Base-by-base conservation (phyloP, 2,329 filamentous ascomycete genomes). In the Cylindrodendrum hubeiense region DNA sequence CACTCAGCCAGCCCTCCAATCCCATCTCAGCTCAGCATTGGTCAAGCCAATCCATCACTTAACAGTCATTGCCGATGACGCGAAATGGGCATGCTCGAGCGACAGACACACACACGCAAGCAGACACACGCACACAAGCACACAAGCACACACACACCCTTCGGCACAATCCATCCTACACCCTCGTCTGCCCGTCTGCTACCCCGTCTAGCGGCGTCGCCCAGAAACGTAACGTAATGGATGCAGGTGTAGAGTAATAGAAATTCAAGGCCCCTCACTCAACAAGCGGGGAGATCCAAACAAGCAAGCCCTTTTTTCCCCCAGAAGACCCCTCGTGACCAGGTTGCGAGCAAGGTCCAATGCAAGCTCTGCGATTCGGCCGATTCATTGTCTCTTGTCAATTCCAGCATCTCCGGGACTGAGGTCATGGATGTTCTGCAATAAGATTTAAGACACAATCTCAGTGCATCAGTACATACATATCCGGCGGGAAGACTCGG, bases 161-260 rank as follows among this genome's bases (percentile, higher is more conserved):
- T 51, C 54, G 43, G 22, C 17, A 43, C 34, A 43, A 24, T 43
- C 28, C 47, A 58, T 52, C 15, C 50, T 34, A 15, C 50, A 52
- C 50, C 28, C 50, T 39, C 50, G 50, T 17, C 28, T 34, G 28
- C 10, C 19, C 22, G 24, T 49, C 49, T 57, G 33, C 44, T 44
- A 37, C 54, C 54, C 54, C 49, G 54, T 57, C 49, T 30, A 63
- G 54, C 37, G 46, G 43, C 60, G 50, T 34, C 28, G 60, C 47
- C 58, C 58, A 39, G 26, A 67, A 46, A 61, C 60, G 62, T 74
- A 77, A 74, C 70, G 74, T 77, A 77, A 77, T 69, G 60, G 69
- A 68, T 71, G 70, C 66, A 71, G 56, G 59, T 62, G 64, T 63
- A 69, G 47, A 67, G 71, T 72, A 73, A 74, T 74, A 53, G 72